These are phyloP conservation scores for Chalciporus pseudorubinellus DNA, from an alignment of 768 basidiomycete genomes.

Conservation along the genomic window DNA sequence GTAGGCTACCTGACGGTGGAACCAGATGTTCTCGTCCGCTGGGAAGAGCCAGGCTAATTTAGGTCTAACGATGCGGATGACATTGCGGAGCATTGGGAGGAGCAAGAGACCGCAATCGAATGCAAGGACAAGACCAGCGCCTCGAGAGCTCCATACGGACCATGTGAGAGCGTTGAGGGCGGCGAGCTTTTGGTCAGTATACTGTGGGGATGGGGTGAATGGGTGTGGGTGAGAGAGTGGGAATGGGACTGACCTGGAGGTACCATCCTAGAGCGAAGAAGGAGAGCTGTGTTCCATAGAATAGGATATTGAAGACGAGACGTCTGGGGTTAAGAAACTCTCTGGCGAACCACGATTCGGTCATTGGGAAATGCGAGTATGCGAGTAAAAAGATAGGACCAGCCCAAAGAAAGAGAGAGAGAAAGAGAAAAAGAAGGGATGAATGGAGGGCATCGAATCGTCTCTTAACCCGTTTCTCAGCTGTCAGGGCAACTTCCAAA, in stretches of 20 bases:
- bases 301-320: conserved; percentile 71
- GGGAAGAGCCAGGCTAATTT: conserved; percentile 81
- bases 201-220: conserved; percentile 25
- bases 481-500: too few relatives aligned
- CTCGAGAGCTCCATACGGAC: conserved; percentile 89
- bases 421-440: neutral
- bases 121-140: conserved; percentile 88
- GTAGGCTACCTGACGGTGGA: conserved; percentile 92
- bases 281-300: conserved; percentile 73
- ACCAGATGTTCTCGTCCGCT: conserved; percentile 95
- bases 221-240: neutral
- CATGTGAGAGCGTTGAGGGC: conserved; percentile 77
- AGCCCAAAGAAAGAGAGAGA: neutral
- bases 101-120: conserved; percentile 85
- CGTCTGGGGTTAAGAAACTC: conserved; percentile 65
- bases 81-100: conserved; percentile 85
- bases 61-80: conserved; percentile 82
- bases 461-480: too few relatives aligned
- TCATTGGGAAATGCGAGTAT: conserved; percentile 41
- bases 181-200: conserved; percentile 52
- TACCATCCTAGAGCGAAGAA: conserved; percentile 89
- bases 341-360: conserved; percentile 67
- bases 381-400: neutral
- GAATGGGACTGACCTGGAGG: conserved; percentile 52
- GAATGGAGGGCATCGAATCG: too few relatives aligned